These are phyloP conservation scores for Pleurotus sapidus DNA, from an alignment of 768 basidiomycete genomes.

Conservation along the genomic window DNA sequence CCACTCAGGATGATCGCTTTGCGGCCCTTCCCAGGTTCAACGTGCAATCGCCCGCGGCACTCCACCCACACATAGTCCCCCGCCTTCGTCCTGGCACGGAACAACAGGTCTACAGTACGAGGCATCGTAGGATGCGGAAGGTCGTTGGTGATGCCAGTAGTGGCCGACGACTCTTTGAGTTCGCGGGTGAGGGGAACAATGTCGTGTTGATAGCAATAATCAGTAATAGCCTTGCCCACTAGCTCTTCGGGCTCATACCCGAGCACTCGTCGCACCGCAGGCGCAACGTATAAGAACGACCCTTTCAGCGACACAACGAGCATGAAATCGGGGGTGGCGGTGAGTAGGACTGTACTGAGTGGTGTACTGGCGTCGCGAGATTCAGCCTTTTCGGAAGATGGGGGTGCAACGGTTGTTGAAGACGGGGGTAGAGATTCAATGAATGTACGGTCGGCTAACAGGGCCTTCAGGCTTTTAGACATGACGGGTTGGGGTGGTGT, in stretches of 20 bases:
- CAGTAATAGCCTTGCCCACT: conserved; percentile 71
- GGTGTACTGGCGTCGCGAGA: conserved; percentile 36
- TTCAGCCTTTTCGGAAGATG: conserved; percentile 19
- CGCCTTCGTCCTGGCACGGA: conserved; percentile 71
- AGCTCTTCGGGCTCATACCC: conserved; percentile 88
- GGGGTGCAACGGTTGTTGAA: conserved; percentile 31
- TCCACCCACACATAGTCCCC: conserved; percentile 85
- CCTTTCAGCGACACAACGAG: conserved; percentile 93
- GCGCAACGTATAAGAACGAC: conserved; percentile 88
- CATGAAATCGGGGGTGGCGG: conserved; percentile 72
- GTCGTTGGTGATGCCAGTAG: neutral
- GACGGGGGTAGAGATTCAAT: conserved; percentile 44
- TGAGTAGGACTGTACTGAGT: conserved; percentile 60
- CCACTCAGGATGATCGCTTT: conserved; percentile 94
- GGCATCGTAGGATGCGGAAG: conserved; percentile 25
- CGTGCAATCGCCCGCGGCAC: conserved; percentile 81
- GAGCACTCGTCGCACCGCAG: conserved; percentile 70
- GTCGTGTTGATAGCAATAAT: conserved; percentile 88
- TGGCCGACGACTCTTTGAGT: conserved; percentile 68
- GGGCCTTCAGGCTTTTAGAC: conserved; percentile 48
- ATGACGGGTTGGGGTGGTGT: conserved; percentile 31
- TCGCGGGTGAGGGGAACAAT: conserved; percentile 89
- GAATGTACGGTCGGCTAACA: conserved; percentile 48
- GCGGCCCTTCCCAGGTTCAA: conserved; percentile 91
- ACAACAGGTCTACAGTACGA: conserved; percentile 78